Evolutionary conservation across 1,284 basidiomycete genomes (phyloP).

Genomic region (Prillingera fragicola): DNA sequence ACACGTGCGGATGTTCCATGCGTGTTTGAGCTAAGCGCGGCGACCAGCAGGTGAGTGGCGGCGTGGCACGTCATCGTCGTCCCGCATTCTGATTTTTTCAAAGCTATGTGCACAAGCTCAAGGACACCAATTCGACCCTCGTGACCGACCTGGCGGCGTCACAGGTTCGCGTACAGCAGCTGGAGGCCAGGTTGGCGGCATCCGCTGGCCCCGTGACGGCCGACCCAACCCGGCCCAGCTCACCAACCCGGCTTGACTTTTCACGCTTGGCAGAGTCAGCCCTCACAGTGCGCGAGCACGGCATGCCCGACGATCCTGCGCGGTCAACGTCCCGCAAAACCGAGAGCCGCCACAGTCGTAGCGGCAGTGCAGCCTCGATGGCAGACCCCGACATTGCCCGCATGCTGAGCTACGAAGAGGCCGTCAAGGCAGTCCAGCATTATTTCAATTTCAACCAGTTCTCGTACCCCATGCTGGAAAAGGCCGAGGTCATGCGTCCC

Average conservation of each 20-base stretch:
- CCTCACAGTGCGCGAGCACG: constrained; percentile 4
- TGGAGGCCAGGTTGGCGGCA: constrained; percentile 24
- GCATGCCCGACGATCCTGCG: constrained; percentile 1
- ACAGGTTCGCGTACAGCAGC: constrained; percentile 28
- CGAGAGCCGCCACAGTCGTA: too few species aligned
- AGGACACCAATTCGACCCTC: constrained; percentile 24
- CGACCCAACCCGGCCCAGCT: too few species aligned
- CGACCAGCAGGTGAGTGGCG: constrained; percentile 35
- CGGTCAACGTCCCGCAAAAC: too few species aligned
- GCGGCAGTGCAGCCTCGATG: constrained; percentile 13
- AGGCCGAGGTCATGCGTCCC: constrained; percentile 18
- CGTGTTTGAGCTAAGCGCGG: constrained; percentile 40
- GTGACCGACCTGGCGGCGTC: constrained; percentile 24
- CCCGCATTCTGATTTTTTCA: neutral
- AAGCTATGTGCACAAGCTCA: constrained; percentile 35
- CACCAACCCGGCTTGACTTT: constrained; percentile 12
- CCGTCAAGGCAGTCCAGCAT: constrained; percentile 17
- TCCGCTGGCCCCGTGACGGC: too few species aligned
- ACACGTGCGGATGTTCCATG: constrained; percentile 38
- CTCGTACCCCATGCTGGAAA: constrained; percentile 29
- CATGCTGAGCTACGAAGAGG: constrained; percentile 17
- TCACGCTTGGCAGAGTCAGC: constrained; percentile 4
- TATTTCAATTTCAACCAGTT: constrained; percentile 27
- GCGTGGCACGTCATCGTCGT: too few species aligned
- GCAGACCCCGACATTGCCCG: constrained; percentile 6